Evolutionary conservation across 2,329 filamentous ascomycete genomes (phyloP), one percentile per base, ranked within the genome.

Genomic region (Moelleriella libera): DNA sequence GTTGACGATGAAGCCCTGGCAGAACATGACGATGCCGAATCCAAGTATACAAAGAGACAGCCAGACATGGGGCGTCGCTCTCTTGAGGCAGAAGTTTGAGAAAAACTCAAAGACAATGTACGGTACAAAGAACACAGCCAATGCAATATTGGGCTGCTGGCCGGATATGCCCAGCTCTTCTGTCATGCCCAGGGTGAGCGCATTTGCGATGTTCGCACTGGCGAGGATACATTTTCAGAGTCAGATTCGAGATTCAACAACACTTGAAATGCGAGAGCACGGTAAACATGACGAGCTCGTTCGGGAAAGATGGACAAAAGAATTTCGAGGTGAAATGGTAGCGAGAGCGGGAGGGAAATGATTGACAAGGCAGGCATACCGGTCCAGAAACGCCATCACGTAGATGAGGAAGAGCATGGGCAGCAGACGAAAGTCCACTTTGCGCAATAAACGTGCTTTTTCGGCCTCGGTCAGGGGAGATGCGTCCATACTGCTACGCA

Each of bases 101-200:
- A 54, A 54, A 28, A 57, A 51, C 43, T 56, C 55, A 44, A 56
- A 52, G 5, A 55, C 5, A 31, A 56, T 48, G 30, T 55, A 55
- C 5, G 52, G 50, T 0, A 56, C 45, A 49, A 55, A 57, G 45
- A 57, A 56, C 32, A 55, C 45, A 2, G 49, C 50, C 10, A 57
- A 45, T 0, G 54, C 50, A 4, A 41, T 49, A 30, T 57, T 57
- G 47, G 46, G 48, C 39, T 47, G 48, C 37, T 46, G 45, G 29
- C 49, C 51, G 3, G 44, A 31, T 43, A 52, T 28, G 29, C 40
- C 42, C 5, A 52, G 48, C 30, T 52, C 50, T 14, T 31, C 28
- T 2, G 47, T 44, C 48, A 53, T 51, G 30, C 47, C 45, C 44
- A 48, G 45, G 30, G 47, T 46, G 39, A 48, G 40, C 2, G 47